A percentile compares a stretch with the other conserved stretches of the same genome.
These are phyloP conservation scores for Lunularia cruciata DNA, from an alignment of 225 moss, liverwort and hornwort species.

Conservation along the genomic window DNA sequence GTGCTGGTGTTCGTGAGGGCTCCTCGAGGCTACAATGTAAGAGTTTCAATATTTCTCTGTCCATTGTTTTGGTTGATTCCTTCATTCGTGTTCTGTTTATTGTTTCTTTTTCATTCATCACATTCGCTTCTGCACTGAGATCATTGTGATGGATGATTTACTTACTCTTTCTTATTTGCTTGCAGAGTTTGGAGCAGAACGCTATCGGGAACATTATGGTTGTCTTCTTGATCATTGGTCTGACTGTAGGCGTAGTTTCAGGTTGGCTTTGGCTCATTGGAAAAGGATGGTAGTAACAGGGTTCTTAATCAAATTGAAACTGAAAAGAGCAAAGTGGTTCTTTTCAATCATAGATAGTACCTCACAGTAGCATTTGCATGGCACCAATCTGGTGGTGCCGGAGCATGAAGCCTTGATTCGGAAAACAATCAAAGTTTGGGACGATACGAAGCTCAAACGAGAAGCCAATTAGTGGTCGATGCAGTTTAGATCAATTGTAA, in stretches of 20 bases:
- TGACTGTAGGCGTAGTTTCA: slow-evolving; percentile 56
- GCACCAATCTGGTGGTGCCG: no score
- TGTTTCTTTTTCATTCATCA: neutral
- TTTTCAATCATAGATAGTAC: no score
- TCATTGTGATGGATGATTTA: neutral
- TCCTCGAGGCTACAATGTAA: slow-evolving; percentile 71
- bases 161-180: slow-evolving; percentile 22
- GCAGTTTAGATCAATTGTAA: no score
- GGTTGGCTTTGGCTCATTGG: slow-evolving; percentile 93
- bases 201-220: slow-evolving; percentile 80
- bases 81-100: neutral
- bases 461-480: no score
- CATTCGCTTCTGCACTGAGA: neutral
- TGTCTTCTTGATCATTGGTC: slow-evolving; percentile 72
- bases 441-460: no score
- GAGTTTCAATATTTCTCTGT: neutral
- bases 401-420: no score
- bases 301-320: no score
- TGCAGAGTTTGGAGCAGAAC: slow-evolving; percentile 78
- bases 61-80: no score
- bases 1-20: slow-evolving; percentile 65
- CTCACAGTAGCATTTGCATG: no score
- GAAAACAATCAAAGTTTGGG: no score
- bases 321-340: no score
- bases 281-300: slow-evolving; percentile 66